Conservation (phyloP, 768 basidiomycete species). For the Krasilnikovozyma curviuscula region DNA sequence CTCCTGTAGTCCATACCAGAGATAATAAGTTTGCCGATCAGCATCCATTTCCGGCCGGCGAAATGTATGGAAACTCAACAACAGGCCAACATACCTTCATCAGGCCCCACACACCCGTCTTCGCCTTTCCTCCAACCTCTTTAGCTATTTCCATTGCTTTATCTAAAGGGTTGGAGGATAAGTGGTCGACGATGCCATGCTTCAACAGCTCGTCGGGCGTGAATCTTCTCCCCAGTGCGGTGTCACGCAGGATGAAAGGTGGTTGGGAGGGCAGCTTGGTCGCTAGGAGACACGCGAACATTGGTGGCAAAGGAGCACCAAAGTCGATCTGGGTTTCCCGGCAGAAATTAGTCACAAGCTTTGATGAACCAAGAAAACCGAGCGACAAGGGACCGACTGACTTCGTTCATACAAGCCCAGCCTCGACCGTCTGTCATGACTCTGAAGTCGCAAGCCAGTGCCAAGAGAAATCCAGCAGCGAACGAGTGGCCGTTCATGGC, state of each 20-base stretch:
- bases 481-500: constrained; percentile 40
- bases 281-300: constrained; percentile 43
- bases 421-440: constrained; percentile 72
- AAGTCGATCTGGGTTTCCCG: constrained; percentile 42
- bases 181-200: constrained; percentile 36
- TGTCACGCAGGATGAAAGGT: constrained; percentile 39
- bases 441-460: constrained; percentile 69
- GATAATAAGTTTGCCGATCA: too few species aligned
- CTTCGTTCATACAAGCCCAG: constrained; percentile 89
- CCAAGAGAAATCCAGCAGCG: constrained; percentile 61
- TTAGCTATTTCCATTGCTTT: too few species aligned
- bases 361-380: background rate
- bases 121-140: too few species aligned
- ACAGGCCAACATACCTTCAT: too few species aligned
- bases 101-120: too few species aligned
- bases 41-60: too few species aligned
- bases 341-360: background rate
- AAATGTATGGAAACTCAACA: too few species aligned
- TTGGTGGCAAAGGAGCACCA: constrained; percentile 58
- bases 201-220: constrained; percentile 49
- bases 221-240: constrained; percentile 60
- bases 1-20: too few species aligned
- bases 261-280: constrained; percentile 44
- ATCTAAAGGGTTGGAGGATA: background rate
- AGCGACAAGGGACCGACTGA: constrained; percentile 20